These are phyloP conservation scores for Articulospora tetracladia DNA, from an alignment of 495 filamentous ascomycete species.

Conservation along the genomic window DNA sequence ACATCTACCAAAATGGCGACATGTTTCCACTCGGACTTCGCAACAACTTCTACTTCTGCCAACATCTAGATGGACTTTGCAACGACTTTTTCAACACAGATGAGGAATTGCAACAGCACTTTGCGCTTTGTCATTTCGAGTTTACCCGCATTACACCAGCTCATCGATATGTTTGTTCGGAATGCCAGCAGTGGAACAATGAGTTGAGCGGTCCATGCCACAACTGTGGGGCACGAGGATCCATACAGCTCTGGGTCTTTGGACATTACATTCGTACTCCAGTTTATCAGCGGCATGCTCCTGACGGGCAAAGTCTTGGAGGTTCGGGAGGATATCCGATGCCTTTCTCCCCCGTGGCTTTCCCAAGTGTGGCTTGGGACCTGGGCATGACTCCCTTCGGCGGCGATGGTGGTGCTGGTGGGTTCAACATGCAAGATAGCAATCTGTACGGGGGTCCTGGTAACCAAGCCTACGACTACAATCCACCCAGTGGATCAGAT, in stretches of 20 bases:
- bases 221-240: constrained; percentile 1
- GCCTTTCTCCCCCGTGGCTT: background rate
- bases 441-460: constrained; percentile 9
- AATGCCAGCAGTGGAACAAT: constrained; percentile 10
- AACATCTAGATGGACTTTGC: constrained; percentile 13
- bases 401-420: background rate
- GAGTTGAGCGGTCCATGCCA: constrained; percentile 2
- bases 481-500: constrained; percentile 4
- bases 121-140: constrained; percentile 17
- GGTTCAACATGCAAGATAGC: constrained; percentile 8
- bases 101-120: constrained; percentile 22
- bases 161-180: constrained; percentile 13
- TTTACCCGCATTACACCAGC: constrained; percentile 21
- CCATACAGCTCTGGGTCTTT: constrained; percentile 22
- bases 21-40: constrained; percentile 17
- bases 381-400: constrained; percentile 2
- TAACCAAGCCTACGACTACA: constrained; percentile 5
- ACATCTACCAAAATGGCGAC: constrained; percentile 10
- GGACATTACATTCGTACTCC: constrained; percentile 19
- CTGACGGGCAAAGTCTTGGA: constrained; percentile 12
- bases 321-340: background rate
- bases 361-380: background rate
- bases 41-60: constrained; percentile 7
- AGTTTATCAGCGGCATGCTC: constrained; percentile 2
- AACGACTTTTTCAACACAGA: constrained; percentile 4